Conservation (phyloP, 805 yeast genomes). For the Starmerella lactis-condensi region DNA sequence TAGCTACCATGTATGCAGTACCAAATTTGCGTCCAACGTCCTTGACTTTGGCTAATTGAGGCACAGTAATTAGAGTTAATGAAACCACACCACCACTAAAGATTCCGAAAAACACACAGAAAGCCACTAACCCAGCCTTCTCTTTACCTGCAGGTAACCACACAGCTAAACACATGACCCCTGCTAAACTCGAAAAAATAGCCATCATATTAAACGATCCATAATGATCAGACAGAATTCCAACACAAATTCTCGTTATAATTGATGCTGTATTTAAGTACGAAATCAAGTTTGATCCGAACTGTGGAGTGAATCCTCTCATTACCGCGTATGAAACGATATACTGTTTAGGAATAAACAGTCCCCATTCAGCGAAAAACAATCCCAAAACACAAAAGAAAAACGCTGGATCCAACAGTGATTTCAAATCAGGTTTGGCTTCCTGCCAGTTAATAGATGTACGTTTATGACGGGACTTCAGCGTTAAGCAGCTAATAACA, state of each 20-base stretch:
- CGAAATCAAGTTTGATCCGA: conserved; percentile 28
- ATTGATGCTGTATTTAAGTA: conserved; percentile 33
- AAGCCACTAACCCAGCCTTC: conserved; percentile 33
- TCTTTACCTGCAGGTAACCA: conserved; percentile 41
- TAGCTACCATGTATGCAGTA: conserved; percentile 34
- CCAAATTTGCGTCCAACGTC: conserved; percentile 57
- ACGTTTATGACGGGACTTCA: conserved; percentile 23
- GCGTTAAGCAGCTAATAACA: conserved; percentile 21
- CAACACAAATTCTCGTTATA: conserved; percentile 38
- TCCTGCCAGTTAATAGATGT: conserved; percentile 12
- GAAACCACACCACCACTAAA: conserved; percentile 44
- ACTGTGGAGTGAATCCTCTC: conserved; percentile 24
- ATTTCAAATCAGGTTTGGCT: conserved; percentile 16
- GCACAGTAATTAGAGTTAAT: conserved; percentile 50
- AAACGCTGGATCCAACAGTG: conserved; percentile 18
- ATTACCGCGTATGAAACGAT: conserved; percentile 37
- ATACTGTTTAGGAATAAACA: conserved; percentile 35
- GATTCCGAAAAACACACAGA: conserved; percentile 26
- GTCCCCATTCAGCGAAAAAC: conserved; percentile 30
- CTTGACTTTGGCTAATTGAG: conserved; percentile 40
- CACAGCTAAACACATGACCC: conserved; percentile 32
- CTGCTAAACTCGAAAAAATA: conserved; percentile 28
- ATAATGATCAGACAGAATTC: conserved; percentile 32
- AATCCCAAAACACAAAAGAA: conserved; percentile 17
- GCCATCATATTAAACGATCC: conserved; percentile 44